A percentile compares a stretch with the other conserved stretches of the same genome.
These are phyloP conservation scores for Podospora australis DNA, from an alignment of 495 filamentous ascomycete species.

Conservation along the genomic window DNA sequence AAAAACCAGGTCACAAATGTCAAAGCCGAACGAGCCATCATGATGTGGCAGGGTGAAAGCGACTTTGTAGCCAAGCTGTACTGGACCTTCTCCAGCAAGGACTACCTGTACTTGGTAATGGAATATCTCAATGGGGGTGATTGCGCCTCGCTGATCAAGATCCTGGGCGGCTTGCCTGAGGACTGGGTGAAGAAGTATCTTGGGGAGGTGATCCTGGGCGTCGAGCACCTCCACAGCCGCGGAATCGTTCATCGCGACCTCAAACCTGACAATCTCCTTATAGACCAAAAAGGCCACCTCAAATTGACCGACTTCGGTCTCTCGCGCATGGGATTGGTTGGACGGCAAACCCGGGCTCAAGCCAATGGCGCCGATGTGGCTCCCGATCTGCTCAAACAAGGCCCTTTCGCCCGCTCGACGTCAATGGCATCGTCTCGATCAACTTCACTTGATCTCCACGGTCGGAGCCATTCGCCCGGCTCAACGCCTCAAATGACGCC, in stretches of 20 bases:
- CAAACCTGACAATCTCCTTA: constrained; percentile 95
- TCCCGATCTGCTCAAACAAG: constrained; percentile 86
- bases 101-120: constrained; percentile 98
- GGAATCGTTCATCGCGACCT: constrained; percentile 95
- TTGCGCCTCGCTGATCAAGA: constrained; percentile 92
- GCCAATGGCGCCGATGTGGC: constrained; percentile 74
- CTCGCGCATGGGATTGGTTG: constrained; percentile 94
- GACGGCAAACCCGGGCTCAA: constrained; percentile 87
- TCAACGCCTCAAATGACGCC: constrained; percentile 86
- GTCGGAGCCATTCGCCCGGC: constrained; percentile 61
- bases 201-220: constrained; percentile 87
- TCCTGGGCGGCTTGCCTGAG: constrained; percentile 82
- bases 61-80: constrained; percentile 98
- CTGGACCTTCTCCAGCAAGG: constrained; percentile 99
- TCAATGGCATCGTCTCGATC: constrained; percentile 93
- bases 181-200: constrained; percentile 98
- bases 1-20: constrained; percentile 99
- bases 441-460: constrained; percentile 87
- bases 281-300: constrained; percentile 92
- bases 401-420: constrained; percentile 76
- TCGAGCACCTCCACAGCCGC: constrained; percentile 89
- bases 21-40: constrained; percentile 97
- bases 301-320: constrained; percentile 97
- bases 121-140: constrained; percentile 98
- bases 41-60: constrained; percentile 99